Evolutionary conservation across 2,329 filamentous ascomycete species (phyloP), one percentile per base, ranked within the genome.

Genomic region (Blumeria graminis): DNA sequence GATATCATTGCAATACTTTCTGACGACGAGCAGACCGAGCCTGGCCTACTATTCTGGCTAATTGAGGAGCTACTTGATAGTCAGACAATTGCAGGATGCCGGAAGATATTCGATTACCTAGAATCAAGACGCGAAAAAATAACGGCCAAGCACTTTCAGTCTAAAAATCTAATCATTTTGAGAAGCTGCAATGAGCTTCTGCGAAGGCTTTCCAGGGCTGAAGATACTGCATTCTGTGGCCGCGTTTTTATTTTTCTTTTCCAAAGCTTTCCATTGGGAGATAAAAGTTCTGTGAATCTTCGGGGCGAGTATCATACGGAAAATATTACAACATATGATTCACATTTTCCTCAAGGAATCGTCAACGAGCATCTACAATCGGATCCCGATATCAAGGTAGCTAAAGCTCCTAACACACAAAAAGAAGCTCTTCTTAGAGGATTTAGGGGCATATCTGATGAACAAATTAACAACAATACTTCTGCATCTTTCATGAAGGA

Each of bases 201-300:
- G n/a, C 81, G 90, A 38, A 78, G 92, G 50, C 75, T 98, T 1
- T 96, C 92, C n/a, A 80, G 92, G 57, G 90, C 92, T 3, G 89
- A 96, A 67, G 92, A 98, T 68, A 93, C 92, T 0, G 88, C 93
- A 0, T 98, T 99, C 67, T 98, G 92, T 65, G 92, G 92, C 14
- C 79, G 92, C 41, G 92, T 99, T 32, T 96, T 96, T 69, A 95
- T 98, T 61, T 99, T 95, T 69, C 79, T 98, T 66, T 98, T 96
- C 69, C 92, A 98, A 68, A 94, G 88, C 68, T 96, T 98, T 65
- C 92, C 92, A 1, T 74, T 98, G 0, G 90, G 90, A 35, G 93
- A 98, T 69, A 92, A 90, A 67, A 96, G 92, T 67, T 95, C 92
- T 0, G 92, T 98, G 54, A 99, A 99, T 65, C 74, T 96, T 41